Base-by-base conservation (phyloP, 2,329 filamentous ascomycete species). In the Diaporthe sp. region DNA sequence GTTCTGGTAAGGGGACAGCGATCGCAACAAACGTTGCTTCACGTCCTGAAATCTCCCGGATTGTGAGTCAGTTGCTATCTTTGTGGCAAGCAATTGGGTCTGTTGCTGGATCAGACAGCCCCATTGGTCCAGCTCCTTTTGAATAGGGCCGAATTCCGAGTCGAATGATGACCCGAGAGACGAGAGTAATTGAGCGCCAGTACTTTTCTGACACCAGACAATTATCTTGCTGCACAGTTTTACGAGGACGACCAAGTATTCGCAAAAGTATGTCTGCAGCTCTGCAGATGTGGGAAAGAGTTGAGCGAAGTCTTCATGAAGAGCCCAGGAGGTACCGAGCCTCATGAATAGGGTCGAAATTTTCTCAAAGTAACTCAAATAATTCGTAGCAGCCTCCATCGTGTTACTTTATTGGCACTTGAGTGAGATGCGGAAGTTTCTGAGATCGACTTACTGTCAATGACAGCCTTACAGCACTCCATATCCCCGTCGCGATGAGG, bases 401-500 rank as follows among this genome's bases (percentile, higher is more conserved):
- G 30, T 9, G 47, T 32, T 27, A 55, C 10, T 8, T 4, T 1
- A n/a, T 2, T 30, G 39, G 1, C 25, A 3, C 8, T n/a, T 13
- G 7, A 10, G 8, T 5, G 6, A 27, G 8, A 27, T 3, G 3
- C 8, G n/a, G 19, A 5, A 22, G 13, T 25, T 19, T 1, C 12
- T 2, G 3, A 10, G 30, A 42, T 25, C 1, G 17, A 59, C 72
- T 42, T 50, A 77, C 75, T 59, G 59, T 55, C 13, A 77, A 32
- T 15, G 70, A 69, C 7, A 76, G 30, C 22, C 74, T 76, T 8
- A 75, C 37, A 13, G 73, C 71, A 30, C 65, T 63, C 73, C 75
- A 76, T 3, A 77, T 65, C 1, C 76, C 75, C 15, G 73, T 73
- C 7, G 76, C 75, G 2, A 77, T 75, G 37, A 76, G 63, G 27